A percentile compares a stretch with the other conserved stretches of the same genome.
phyloP scores from a whole-genome alignment of 495 filamentous ascomycete genomes.

The Aspergillus bertholletiae region DNA sequence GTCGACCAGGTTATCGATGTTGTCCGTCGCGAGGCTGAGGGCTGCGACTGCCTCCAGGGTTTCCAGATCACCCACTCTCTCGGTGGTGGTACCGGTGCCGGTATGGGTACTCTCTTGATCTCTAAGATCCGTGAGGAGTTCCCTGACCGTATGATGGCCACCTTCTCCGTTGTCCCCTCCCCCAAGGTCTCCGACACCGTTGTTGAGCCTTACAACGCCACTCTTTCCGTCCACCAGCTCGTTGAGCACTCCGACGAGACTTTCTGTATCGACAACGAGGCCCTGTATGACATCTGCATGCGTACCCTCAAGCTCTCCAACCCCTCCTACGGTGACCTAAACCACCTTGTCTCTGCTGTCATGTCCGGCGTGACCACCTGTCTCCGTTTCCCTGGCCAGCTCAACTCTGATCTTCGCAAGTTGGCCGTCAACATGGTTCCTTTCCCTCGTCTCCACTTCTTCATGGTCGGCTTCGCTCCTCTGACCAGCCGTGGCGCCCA shows the following conservation, averaged over 20 bases:
- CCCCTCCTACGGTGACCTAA: constrained; percentile 98
- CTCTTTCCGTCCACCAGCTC: constrained; percentile 97
- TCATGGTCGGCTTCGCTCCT: constrained; percentile 99
- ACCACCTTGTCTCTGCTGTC: constrained; percentile 98
- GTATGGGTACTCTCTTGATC: constrained; percentile 99
- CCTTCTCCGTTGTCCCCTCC: constrained; percentile 99
- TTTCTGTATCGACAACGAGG: constrained; percentile 99
- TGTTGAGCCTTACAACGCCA: constrained; percentile 99
- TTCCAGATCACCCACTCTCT: constrained; percentile 99
- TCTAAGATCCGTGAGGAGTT: constrained; percentile 99
- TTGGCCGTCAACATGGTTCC: constrained; percentile 99
- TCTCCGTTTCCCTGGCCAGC: constrained; percentile 97
- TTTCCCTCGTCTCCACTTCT: constrained; percentile 99
- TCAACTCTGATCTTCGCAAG: constrained; percentile 99
- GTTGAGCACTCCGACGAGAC: constrained; percentile 99
- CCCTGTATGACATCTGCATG: constrained; percentile 99
- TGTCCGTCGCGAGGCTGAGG: constrained; percentile 97
- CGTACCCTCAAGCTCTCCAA: constrained; percentile 97
- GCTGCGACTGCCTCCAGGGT: constrained; percentile 98
- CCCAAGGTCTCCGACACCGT: constrained; percentile 99
- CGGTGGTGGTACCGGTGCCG: constrained; percentile 99
- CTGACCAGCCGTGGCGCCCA: constrained; percentile 92
- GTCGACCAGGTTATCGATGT: constrained; percentile 98
- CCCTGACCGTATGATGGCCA: constrained; percentile 99
- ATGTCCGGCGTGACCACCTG: constrained; percentile 99